Base-by-base conservation (phyloP, 2,329 filamentous ascomycete genomes). In the Epichloe brachyelytri region DNA sequence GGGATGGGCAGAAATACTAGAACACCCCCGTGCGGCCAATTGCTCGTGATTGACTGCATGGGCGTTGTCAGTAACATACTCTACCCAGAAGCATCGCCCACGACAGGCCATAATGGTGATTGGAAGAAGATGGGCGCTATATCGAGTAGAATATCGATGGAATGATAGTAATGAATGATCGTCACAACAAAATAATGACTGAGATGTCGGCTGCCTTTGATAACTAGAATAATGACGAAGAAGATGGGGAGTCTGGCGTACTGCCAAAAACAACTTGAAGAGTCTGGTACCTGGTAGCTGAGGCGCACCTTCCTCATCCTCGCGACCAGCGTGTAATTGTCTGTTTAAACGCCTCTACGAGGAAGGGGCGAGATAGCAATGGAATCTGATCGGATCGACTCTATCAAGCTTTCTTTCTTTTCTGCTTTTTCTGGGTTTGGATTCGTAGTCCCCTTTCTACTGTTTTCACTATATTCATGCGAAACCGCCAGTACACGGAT, bases 1-100 rank as follows among this genome's bases (percentile, higher is more conserved):
- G 65, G 5, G 56, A 43, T 14, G 62, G 60, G 51, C 65, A 68
- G 51, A 58, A 58, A 37, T 66, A 66, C 58, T 59, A 63, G 43
- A 54, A 55, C 46, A 53, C 45, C n/a, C 63, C 7, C 19, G 4
- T n/a, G 8, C 7, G 19, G 55, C 53, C 15, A 30, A 34, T 5
- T 36, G 8, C 3, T 59, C 45, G 43, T 68, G 65, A 33, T 50
- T 34, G 12, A 63, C 47, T 20, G 26, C 38, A n/a, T 22, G 48
- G n/a, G 22, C 19, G 4, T 48, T 11, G 43, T 26, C 45, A 19
- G 14, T 11, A 14, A 2, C 19, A 14, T 43, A 14, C 8, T 20
- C 12, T 12, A 33, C 11, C 4, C 38, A 51, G 50, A 64, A 61
- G 54, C 64, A 67, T 8, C 34, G 37, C 26, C 60, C 58, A 22